phyloP scores from a whole-genome alignment of 108 stramenopile species.

The Cyclotella atomus region DNA sequence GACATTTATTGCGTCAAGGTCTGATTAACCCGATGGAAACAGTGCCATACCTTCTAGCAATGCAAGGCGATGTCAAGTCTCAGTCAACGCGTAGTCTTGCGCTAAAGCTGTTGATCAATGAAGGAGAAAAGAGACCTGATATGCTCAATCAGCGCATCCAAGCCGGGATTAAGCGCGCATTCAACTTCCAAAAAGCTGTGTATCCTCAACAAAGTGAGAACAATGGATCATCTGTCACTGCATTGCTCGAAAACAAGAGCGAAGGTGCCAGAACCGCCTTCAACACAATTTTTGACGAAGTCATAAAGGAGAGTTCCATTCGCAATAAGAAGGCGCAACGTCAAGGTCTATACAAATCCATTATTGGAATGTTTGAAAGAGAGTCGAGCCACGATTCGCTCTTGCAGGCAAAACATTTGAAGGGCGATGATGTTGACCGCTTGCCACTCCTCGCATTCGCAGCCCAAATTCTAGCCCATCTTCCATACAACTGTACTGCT shows the following conservation, averaged over 20 bases:
- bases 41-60: slow-evolving; percentile 79
- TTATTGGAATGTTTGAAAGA: slow-evolving; percentile 48
- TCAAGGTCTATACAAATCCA: slow-evolving; percentile 65
- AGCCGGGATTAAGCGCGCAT: slow-evolving; percentile 79
- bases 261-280: slow-evolving; percentile 39
- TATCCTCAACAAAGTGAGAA: slow-evolving; percentile 51
- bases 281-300: slow-evolving; percentile 83
- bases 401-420: slow-evolving; percentile 7
- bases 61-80: slow-evolving; percentile 87
- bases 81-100: slow-evolving; percentile 72
- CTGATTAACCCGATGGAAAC: slow-evolving; percentile 89
- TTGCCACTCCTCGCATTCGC: slow-evolving; percentile 74
- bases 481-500: slow-evolving; percentile 71
- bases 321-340: slow-evolving; percentile 68
- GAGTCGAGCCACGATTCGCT: slow-evolving; percentile 14
- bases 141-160: slow-evolving; percentile 82
- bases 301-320: slow-evolving; percentile 78
- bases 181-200: slow-evolving; percentile 70
- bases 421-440: slow-evolving; percentile 28
- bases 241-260: slow-evolving; percentile 51
- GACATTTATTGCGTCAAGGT: slow-evolving; percentile 89
- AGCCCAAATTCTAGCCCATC: slow-evolving; percentile 79
- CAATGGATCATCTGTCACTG: slow-evolving; percentile 49
- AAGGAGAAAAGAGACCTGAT: slow-evolving; percentile 89
- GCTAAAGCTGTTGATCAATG: slow-evolving; percentile 68